Base-by-base conservation (phyloP, 1,284 basidiomycete species). In the Naganishia cerealis region DNA sequence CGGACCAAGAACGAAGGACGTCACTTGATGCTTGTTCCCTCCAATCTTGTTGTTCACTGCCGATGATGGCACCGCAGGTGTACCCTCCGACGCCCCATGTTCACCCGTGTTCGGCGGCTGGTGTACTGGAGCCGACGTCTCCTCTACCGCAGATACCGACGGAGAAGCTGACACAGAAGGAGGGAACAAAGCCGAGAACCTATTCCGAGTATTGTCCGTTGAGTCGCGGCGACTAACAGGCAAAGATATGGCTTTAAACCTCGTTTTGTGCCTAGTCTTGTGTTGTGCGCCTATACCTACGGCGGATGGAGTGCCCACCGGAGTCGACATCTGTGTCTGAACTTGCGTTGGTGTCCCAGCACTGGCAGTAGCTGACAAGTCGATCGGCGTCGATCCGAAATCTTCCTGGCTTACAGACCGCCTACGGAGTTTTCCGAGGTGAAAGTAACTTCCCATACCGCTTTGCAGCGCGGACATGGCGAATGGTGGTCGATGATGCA, bases 151-250 rank as follows among this genome's bases (percentile, higher is more conserved):
- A 52, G 42, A 33, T 24, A n/a, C 54, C 29, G 29, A 33, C 6
- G 29, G 2, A 33, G 29, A 33, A 33, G 29, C 29, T 33, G 29
- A 33, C 29, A n/a, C 39, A 43, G 57, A 40, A 10, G 59, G 8
- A 40, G 18, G 18, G 21, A 18, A 36, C 36, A 18, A 13, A 4
- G 61, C 18, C 18, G 29, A 21, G 18, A n/a, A 9, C 24, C 24
- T 63, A 36, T n/a, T 63, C 21, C 39, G 61, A n/a, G 50, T 40
- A 38, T 53, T 42, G 39, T 68, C 67, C 46, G 58, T 50, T 12
- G 67, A 68, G 21, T 59, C 40, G 39, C 67, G 39, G n/a, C 67
- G 52, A 39, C 50, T 55, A 29, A 46, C 36, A 9, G 67, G 50
- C 2, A 56, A 18, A 1, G 59, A 50, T 52, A 68, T 68, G 13